A percentile compares a stretch with the other conserved stretches of the same genome.
These are phyloP conservation scores for Leccinum incarnatum DNA, from an alignment of 768 basidiomycete genomes.

Conservation along the genomic window DNA sequence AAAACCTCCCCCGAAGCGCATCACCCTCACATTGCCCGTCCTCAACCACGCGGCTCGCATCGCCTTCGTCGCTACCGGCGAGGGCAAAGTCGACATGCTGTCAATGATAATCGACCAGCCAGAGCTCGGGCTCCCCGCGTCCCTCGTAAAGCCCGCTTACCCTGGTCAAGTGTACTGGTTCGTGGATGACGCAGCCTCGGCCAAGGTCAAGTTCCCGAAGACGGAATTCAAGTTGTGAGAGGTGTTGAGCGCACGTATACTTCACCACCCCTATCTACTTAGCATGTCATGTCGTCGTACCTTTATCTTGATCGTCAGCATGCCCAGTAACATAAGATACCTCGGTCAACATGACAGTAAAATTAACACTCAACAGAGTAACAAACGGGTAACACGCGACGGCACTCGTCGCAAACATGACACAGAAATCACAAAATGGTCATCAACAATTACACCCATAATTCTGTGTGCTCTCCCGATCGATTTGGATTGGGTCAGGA, in stretches of 20 bases:
- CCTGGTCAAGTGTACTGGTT: conserved; percentile 96
- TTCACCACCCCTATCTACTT: conserved; percentile 11
- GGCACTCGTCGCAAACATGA: conserved; percentile 23
- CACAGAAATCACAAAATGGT: conserved; percentile 25
- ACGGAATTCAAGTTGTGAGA: conserved; percentile 55
- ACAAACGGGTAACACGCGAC: conserved; percentile 34
- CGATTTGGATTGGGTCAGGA: conserved; percentile 97
- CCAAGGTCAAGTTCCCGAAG: conserved; percentile 55
- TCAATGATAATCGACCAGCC: conserved; percentile 74
- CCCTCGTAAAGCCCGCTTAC: conserved; percentile 69
- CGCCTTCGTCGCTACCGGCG: conserved; percentile 86
- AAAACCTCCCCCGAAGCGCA: conserved; percentile 85
- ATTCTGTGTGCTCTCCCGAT: conserved; percentile 86
- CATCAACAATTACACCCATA: conserved; percentile 89
- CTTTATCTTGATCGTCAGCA: conserved; percentile 9
- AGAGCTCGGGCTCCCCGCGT: conserved; percentile 74
- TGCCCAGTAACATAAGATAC: conserved; percentile 26
- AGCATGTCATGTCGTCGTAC: conserved; percentile 15
- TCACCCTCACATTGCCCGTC: conserved; percentile 91
- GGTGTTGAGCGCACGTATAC: conserved; percentile 3
- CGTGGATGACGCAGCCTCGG: conserved; percentile 80
- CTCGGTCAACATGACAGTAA: conserved; percentile 22
- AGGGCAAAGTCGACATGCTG: conserved; percentile 76
- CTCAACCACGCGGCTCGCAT: conserved; percentile 86
- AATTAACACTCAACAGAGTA: conserved; percentile 34